Conservation (phyloP, 73 alveolate species). For the Loxodes magnus region DNA sequence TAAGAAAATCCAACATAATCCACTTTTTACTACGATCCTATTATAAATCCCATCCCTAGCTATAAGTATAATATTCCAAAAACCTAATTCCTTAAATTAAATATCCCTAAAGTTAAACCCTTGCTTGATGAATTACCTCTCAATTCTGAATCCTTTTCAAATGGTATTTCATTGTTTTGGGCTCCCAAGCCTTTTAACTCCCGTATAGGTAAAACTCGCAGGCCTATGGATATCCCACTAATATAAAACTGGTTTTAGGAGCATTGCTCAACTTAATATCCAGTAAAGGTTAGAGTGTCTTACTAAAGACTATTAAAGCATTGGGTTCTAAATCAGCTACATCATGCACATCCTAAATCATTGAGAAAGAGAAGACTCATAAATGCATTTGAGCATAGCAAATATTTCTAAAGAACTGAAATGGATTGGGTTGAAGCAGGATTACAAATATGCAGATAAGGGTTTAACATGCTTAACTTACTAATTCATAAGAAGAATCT, state of each 20-base stretch:
- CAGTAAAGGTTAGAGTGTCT: conserved; percentile 98
- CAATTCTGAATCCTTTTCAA: conserved; percentile 83
- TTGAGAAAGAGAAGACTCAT: conserved; percentile 88
- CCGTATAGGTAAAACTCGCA: conserved; percentile 95
- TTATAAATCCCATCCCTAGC: conserved; percentile 97
- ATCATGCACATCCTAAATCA: conserved; percentile 90
- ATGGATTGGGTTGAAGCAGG: conserved; percentile 99
- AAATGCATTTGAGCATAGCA: conserved; percentile 95
- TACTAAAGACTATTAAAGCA: conserved; percentile 96
- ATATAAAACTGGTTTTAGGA: conserved; percentile 98
- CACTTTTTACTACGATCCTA: conserved; percentile 95
- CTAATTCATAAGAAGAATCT: conserved; percentile 98
- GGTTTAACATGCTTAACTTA: conserved; percentile 99
- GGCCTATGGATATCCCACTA: conserved; percentile 97
- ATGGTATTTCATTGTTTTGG: conserved; percentile 92
- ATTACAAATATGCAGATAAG: conserved; percentile 96
- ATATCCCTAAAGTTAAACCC: conserved; percentile 74
- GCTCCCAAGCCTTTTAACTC: conserved; percentile 99
- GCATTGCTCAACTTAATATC: conserved; percentile 94
- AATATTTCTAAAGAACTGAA: conserved; percentile 98
- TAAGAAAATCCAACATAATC: conserved; percentile 75
- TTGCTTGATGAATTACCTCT: conserved; percentile 81
- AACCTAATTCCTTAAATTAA: no score
- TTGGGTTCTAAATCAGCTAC: conserved; percentile 97
- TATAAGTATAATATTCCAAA: no score